Percentiles rank a stretch among this genome's conserved stretches.
Evolutionary conservation across 352 stramenopile genomes (phyloP).

Genomic region (Globisporangium megalacanthum): DNA sequence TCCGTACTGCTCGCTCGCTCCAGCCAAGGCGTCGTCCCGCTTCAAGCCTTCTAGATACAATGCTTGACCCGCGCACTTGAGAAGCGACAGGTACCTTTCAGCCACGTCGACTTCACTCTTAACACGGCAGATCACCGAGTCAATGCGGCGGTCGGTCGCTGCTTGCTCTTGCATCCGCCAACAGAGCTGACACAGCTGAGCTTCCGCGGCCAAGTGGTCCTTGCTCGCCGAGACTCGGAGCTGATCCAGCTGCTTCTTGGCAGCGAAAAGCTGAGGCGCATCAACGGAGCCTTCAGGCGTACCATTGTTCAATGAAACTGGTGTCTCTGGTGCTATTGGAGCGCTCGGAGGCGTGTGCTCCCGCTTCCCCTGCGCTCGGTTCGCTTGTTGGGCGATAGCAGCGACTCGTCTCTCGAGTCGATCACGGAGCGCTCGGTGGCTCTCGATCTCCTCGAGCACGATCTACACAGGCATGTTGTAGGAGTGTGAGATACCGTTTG

Average conservation of each 20-base stretch:
- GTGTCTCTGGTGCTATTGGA: not conserved
- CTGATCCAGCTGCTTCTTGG: conserved; percentile 2
- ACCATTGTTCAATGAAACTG: not conserved
- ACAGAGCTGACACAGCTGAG: conserved; percentile 21
- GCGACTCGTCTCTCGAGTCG: conserved; percentile 3
- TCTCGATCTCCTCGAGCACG: not conserved
- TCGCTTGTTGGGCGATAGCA: conserved; percentile 1
- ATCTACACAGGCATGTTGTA: not conserved
- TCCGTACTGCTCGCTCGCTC: conserved; percentile 4
- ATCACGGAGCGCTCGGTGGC: not conserved
- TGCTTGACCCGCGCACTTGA: conserved; percentile 17
- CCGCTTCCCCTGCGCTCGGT: not conserved
- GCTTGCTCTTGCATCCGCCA: conserved; percentile 30
- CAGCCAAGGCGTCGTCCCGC: not conserved
- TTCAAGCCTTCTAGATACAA: conserved; percentile 12
- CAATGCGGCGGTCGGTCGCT: conserved; percentile 16
- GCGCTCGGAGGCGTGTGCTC: not conserved
- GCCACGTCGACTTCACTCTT: conserved; percentile 9
- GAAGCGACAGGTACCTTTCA: conserved; percentile 17
- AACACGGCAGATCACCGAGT: conserved; percentile 13
- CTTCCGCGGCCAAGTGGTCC: conserved; percentile 18
- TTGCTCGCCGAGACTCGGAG: conserved; percentile 13
- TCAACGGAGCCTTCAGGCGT: not conserved
- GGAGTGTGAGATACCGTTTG: not conserved
- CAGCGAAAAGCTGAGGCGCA: not conserved